Evolutionary conservation across 805 yeast species (phyloP), one percentile per base, ranked within the genome.

Genomic region (Lachancea nothofagi): DNA sequence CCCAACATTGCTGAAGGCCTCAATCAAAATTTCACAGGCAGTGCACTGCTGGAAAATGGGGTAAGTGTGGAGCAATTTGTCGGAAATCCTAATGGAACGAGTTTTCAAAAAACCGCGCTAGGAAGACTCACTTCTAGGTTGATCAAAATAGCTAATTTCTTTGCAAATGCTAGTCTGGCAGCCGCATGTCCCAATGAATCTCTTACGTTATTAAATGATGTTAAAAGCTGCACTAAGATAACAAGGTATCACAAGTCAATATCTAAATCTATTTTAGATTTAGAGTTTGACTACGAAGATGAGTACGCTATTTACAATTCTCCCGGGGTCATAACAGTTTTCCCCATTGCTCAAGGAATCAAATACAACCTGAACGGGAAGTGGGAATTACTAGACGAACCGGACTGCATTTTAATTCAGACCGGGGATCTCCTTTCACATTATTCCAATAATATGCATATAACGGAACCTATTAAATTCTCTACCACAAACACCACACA

Each of bases 11-110:
- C 35, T 3, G 49, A 49, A 26, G 55, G 53, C 10, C 52, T 59
- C 23, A 62, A 56, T 41, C 50, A 54, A 8, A 50, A 50, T 40
- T 56, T 59, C 30, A 53, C 60, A 1, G 64, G 62, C 1, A 38
- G 47, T 10, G 25, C 48, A n/a, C 26, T 29, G 4, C 13, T 55
- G 12, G 46, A 37, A 3, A 42, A 46, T n/a, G 44, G 40, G 2
- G 19, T 45, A 7, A 31, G 33, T 8, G 28, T 56, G 35, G 62
- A 59, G 40, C 64, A 59, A 42, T 59, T 51, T 29, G 52, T 57
- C 28, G 36, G 38, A 12, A 50, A 48, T 22, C 46, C 61, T 4
- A 27, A 38, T 4, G 27, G 32, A 5, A 26, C 48, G 33, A 43
- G 40, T 12, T 51, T 54, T n/a, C 41, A 44, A 20, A 42, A 55